A percentile compares a stretch with the other conserved stretches of the same genome.
phyloP scores from a whole-genome alignment of 768 basidiomycete species.

The Sarcomyxa edulis region DNA sequence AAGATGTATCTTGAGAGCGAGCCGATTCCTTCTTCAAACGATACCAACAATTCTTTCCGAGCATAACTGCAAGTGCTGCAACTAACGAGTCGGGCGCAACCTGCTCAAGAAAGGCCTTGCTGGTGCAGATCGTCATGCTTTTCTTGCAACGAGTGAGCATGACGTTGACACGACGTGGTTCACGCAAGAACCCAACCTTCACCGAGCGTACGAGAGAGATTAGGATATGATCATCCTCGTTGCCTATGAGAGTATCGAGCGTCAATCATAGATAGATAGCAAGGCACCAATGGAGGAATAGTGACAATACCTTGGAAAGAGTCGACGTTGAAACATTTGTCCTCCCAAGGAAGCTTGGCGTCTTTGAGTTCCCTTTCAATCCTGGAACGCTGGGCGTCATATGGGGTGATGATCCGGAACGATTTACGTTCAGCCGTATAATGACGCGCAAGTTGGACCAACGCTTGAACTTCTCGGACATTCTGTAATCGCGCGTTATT shows the following conservation, averaged over 20 bases:
- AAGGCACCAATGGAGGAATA: neutral
- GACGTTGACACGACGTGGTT: slow-evolving; percentile 72
- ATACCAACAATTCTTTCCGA: too few relatives aligned
- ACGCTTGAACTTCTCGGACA: slow-evolving; percentile 38
- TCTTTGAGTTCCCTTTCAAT: slow-evolving; percentile 47
- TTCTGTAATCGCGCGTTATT: too few relatives aligned
- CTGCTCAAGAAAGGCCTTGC: slow-evolving; percentile 51
- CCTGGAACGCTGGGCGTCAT: slow-evolving; percentile 58
- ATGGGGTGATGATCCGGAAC: slow-evolving; percentile 68
- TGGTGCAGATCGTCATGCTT: slow-evolving; percentile 74
- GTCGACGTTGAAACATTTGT: slow-evolving; percentile 73
- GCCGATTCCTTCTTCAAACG: too few relatives aligned
- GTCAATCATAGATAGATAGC: neutral
- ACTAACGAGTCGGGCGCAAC: slow-evolving; percentile 41
- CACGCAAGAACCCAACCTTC: slow-evolving; percentile 57
- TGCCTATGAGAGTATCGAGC: slow-evolving; percentile 36
- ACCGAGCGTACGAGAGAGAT: slow-evolving; percentile 65
- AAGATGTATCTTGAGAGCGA: too few relatives aligned
- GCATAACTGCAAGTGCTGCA: too few relatives aligned
- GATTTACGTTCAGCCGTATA: slow-evolving; percentile 31
- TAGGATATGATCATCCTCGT: slow-evolving; percentile 70
- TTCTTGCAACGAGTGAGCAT: slow-evolving; percentile 80
- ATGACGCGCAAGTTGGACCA: slow-evolving; percentile 38
- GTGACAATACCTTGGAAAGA: slow-evolving; percentile 61
- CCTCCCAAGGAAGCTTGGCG: slow-evolving; percentile 42